Base-by-base conservation (phyloP, 2,329 filamentous ascomycete genomes). In the Penicillium paneum region DNA sequence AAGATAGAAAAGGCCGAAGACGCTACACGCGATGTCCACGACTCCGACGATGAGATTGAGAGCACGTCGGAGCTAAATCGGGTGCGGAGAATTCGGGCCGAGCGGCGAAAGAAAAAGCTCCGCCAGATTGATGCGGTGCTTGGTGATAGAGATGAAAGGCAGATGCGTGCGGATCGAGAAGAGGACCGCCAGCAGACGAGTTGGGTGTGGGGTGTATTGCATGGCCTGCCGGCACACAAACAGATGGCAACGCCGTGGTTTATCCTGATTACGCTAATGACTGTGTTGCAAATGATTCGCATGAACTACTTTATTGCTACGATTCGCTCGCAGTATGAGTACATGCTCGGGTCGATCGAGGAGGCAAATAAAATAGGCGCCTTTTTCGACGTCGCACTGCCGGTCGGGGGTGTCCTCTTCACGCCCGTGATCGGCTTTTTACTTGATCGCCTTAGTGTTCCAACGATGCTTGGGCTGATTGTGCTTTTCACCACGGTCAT, bases 261-360 rank as follows among this genome's bases (percentile, higher is more conserved):
- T 71, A 79, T 91, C 17, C 80, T 96, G 35, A 89, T 96, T 64
- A 89, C 89, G 5, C 73, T 91, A 19, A 93, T 96, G 70, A 96
- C 90, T 28, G 80, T 88, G 31, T 74, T 89, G 36, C 86, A 89
- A 70, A 89, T 89, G 85, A 86, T 86, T 2, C 82, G 88, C 29
- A 95, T 96, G 80, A 96, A 96, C 75, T 96, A 91, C 77, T 95
- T 96, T 69, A 90, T 96, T 49, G 90, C 91, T 3, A 95, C 91
- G 2, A 87, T 96, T 59, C 82, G 89, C 2, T 81, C 87, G 0
- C 92, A 97, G 71, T 96, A 96, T 73, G 82, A 86, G 31, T 87
- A 86, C 62, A 82, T 97, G 51, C 82, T 97, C 15, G 78, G 80
- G 39, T 84, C 83, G 8, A 77, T 78, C 57, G 70, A 76, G 1